phyloP scores from a whole-genome alignment of 192 early-diverging fungal species.

The Lunasporangiospora selenospora region DNA sequence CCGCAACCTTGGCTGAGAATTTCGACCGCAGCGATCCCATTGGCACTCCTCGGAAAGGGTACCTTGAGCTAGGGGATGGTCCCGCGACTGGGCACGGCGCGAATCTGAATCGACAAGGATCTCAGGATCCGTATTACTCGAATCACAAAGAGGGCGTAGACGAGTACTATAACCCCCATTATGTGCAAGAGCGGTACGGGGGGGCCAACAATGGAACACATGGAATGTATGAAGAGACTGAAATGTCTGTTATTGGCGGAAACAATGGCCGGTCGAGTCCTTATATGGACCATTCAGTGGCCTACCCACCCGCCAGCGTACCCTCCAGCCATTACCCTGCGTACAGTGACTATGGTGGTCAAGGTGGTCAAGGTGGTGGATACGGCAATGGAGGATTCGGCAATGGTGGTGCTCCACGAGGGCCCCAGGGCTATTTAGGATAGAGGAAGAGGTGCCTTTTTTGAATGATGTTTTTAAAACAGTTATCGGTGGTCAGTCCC shows the following conservation, averaged over 20 bases:
- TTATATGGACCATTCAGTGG: conserved; percentile 5
- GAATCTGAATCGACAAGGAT: conserved; percentile 35
- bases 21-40: conserved; percentile 36
- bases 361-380: conserved; percentile 11
- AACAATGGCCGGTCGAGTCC: conserved; percentile 7
- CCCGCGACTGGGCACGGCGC: conserved; percentile 2
- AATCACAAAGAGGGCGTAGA: conserved; percentile 7
- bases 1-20: conserved; percentile 29
- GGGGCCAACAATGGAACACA: conserved; percentile 11
- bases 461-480: too few species aligned
- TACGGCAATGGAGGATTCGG: conserved; percentile 24
- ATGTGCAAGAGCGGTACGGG: conserved; percentile 43
- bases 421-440: conserved; percentile 11
- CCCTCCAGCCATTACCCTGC: conserved; percentile 28
- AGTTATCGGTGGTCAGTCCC: too few species aligned
- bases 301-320: conserved; percentile 15
- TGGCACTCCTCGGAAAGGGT: conserved; percentile 23
- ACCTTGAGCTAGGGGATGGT: conserved; percentile 32
- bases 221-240: conserved; percentile 44
- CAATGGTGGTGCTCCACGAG: conserved; percentile 5
- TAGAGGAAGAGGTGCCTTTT: too few species aligned
- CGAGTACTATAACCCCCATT: conserved; percentile 30
- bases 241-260: conserved; percentile 34
- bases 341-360: conserved; percentile 28
- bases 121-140: conserved; percentile 32